Evolutionary conservation across 23 red algal genomes (phyloP), one percentile per base, ranked within the genome.

Genomic region (Cyanidioschyzon merolae): DNA sequence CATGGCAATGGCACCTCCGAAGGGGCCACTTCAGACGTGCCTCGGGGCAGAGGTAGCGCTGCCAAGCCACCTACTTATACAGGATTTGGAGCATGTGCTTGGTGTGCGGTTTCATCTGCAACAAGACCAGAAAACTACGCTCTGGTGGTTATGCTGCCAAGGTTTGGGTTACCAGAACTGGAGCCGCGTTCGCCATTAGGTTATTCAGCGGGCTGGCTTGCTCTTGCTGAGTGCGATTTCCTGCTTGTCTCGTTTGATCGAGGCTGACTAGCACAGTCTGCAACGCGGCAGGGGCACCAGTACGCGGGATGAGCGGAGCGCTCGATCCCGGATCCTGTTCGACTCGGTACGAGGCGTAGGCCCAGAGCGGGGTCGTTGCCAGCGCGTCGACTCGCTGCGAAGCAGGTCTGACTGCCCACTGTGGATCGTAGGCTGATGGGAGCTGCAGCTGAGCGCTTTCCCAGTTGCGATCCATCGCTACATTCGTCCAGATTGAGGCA

Each of bases 101-200:
- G 63, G 63, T 25, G 63, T 32, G 63, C n/a, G 21, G 63, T 71
- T 71, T 35, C 63, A 35, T 25, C 7, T 71, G 63, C n/a, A 71
- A 32, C 63, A 35, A 27, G 63, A 25, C 7, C 32, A 7, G 16
- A 25, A 7, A 7, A 71, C 32, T 7, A 7, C 16, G 29, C 63
- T 71, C 7, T 35, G 21, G 63, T 71, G 63, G 63, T 27, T 71
- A 3, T 27, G n/a, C 2, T 27, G 63, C 63, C n/a, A 12, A 27
- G 63, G 63, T 27, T 17, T 35, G 16, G 63, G 29, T 12, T 71
- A 71, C 63, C 12, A 32, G 16, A 71, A 71, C 29, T 71, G 63
- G 63, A 32, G n/a, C 7, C 63, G 63, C 12, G 63, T 27, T 32
- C 63, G 32, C n/a, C 12, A 32, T 27, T 71, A 35, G 45, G 7